Conservation (phyloP, 2,329 filamentous ascomycete genomes). For the Diaporthe destruens region DNA sequence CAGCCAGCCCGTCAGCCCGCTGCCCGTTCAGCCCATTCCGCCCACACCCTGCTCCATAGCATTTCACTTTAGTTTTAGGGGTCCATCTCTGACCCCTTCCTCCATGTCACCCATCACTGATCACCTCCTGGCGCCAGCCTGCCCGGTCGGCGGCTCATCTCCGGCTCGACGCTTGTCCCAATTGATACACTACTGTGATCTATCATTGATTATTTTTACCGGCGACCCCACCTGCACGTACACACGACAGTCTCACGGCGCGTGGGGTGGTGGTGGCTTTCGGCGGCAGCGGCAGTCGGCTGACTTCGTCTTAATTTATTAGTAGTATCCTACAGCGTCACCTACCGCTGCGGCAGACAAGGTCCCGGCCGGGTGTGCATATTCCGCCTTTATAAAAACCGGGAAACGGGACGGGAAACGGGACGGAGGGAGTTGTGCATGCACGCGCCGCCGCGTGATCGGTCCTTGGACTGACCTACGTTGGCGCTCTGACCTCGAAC, state of each 20-base stretch:
- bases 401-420: background rate
- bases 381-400: background rate
- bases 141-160: constrained; percentile 26
- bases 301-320: background rate
- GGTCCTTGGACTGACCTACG: too few relatives aligned
- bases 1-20: background rate
- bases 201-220: too few relatives aligned
- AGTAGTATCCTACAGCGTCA: background rate
- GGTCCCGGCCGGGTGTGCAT: background rate
- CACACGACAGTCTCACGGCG: background rate
- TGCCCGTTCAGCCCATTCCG: background rate
- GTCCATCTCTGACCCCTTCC: constrained; percentile 11
- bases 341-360: background rate
- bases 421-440: background rate
- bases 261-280: background rate
- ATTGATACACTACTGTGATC: background rate
- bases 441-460: constrained; percentile 8
- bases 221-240: too few relatives aligned
- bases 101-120: constrained; percentile 11
- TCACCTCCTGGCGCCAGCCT: constrained; percentile 4
- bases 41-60: background rate
- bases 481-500: too few relatives aligned
- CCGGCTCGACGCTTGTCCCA: background rate
- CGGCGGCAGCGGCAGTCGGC: constrained; percentile 1
- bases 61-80: constrained; percentile 30